These are phyloP conservation scores for Yamadazyma friedrichii DNA, from an alignment of 1,139 yeast genomes.

Conservation along the genomic window DNA sequence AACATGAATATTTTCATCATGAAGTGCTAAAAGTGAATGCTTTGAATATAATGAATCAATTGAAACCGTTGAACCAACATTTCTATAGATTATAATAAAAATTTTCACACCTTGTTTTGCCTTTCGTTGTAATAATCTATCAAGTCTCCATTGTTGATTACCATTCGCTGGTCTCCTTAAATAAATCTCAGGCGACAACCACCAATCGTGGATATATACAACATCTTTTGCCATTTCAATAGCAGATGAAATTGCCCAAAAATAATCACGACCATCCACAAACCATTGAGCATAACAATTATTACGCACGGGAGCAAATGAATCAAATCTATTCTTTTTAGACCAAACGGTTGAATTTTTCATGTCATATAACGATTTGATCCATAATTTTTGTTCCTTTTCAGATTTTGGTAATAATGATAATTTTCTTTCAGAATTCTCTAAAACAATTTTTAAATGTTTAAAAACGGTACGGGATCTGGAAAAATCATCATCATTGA, in stretches of 20 bases:
- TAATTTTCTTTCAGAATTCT: constrained; percentile 76
- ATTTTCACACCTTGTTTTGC: constrained; percentile 96
- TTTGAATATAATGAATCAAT: constrained; percentile 94
- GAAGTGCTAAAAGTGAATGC: constrained; percentile 82
- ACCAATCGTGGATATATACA: constrained; percentile 96
- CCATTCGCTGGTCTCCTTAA: constrained; percentile 93
- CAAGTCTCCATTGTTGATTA: constrained; percentile 91
- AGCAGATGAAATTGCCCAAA: constrained; percentile 95
- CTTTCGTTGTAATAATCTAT: constrained; percentile 80
- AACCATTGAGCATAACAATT: constrained; percentile 94
- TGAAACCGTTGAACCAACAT: constrained; percentile 90
- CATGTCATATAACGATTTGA: constrained; percentile 71
- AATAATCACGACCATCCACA: constrained; percentile 94
- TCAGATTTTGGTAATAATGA: constrained; percentile 73
- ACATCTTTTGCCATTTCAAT: constrained; percentile 92
- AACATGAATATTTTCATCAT: constrained; percentile 80
- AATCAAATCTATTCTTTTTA: constrained; percentile 69
- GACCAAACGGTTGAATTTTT: constrained; percentile 70
- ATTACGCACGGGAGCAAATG: constrained; percentile 89
- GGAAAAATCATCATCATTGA: constrained; percentile 19
- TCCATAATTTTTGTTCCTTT: constrained; percentile 73
- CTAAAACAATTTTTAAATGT: constrained; percentile 61
- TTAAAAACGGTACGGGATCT: constrained; percentile 31
- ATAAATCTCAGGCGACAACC: constrained; percentile 93
- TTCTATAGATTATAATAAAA: constrained; percentile 90